Conservation (phyloP, 2,329 filamentous ascomycete species). For the Aspergillus sp. region DNA sequence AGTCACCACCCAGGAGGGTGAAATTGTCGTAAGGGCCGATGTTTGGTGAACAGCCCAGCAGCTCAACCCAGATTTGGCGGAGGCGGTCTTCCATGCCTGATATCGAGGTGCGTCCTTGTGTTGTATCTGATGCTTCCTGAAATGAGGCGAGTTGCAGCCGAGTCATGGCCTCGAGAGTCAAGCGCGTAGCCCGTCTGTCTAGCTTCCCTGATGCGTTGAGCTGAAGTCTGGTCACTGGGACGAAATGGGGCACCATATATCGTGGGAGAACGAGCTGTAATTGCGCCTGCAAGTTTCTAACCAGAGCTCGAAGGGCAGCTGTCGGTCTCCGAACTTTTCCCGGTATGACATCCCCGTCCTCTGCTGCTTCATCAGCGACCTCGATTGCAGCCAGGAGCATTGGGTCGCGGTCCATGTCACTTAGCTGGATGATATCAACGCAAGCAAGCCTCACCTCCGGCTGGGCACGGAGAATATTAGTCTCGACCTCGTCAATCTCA, state of each 20-base stretch:
- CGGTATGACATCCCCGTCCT: not conserved
- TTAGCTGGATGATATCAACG: not conserved
- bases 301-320: not conserved
- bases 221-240: not conserved
- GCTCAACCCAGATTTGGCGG: not conserved
- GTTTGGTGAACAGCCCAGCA: not conserved
- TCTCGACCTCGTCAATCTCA: conserved; percentile 5
- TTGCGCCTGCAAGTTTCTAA: not conserved
- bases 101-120: not conserved
- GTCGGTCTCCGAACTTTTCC: not conserved
- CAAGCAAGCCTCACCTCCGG: not conserved
- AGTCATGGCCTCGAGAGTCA: not conserved
- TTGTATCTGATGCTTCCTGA: not conserved
- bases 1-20: not conserved
- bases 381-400: not conserved
- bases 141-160: not conserved
- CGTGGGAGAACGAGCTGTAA: not conserved
- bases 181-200: not conserved
- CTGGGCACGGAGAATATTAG: not conserved
- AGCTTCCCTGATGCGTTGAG: not conserved
- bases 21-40: not conserved
- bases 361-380: not conserved
- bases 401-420: not conserved
- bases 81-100: not conserved
- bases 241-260: not conserved